Evolutionary conservation across 176 grass and related monocot genomes (phyloP).

Genomic region (Tillandsia leiboldiana): DNA sequence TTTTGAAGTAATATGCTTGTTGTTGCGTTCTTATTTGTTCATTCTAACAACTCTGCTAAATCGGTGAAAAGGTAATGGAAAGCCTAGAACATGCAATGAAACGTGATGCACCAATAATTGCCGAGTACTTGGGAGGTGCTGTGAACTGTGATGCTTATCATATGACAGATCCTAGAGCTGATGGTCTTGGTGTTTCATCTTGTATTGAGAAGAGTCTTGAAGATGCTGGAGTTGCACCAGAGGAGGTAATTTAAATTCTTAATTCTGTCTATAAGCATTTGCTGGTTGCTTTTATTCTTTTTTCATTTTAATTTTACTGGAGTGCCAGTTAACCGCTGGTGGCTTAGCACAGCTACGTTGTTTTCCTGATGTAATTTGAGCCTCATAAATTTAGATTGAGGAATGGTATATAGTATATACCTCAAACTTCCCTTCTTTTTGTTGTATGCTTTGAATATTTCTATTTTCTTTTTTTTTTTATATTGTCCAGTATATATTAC

Average conservation of each 20-base stretch:
- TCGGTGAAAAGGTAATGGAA: conserved; percentile 44
- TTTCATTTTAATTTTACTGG: background rate
- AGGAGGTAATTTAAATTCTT: conserved; percentile 31
- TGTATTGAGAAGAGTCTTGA: conserved; percentile 44
- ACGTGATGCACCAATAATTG: conserved; percentile 44
- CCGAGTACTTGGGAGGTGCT: conserved; percentile 52
- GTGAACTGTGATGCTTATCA: conserved; percentile 72
- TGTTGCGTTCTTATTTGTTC: background rate
- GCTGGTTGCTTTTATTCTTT: conserved; percentile 2
- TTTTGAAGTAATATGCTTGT: no score
- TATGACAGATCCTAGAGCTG: conserved; percentile 57
- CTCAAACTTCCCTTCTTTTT: no score
- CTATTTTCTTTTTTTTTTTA: no score
- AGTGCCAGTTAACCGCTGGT: no score
- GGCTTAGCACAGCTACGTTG: no score
- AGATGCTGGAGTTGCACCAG: conserved; percentile 56
- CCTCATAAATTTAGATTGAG: no score
- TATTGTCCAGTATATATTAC: no score
- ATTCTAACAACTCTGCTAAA: conserved; percentile 7
- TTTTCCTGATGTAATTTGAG: no score
- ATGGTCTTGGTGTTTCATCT: conserved; percentile 47
- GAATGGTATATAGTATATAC: no score
- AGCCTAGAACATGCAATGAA: conserved; percentile 60
- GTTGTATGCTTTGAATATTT: no score
- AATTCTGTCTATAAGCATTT: background rate